A percentile compares a stretch with the other conserved stretches of the same genome.
These are phyloP conservation scores for Suillus spraguei DNA, from an alignment of 768 basidiomycete species.

Conservation along the genomic window DNA sequence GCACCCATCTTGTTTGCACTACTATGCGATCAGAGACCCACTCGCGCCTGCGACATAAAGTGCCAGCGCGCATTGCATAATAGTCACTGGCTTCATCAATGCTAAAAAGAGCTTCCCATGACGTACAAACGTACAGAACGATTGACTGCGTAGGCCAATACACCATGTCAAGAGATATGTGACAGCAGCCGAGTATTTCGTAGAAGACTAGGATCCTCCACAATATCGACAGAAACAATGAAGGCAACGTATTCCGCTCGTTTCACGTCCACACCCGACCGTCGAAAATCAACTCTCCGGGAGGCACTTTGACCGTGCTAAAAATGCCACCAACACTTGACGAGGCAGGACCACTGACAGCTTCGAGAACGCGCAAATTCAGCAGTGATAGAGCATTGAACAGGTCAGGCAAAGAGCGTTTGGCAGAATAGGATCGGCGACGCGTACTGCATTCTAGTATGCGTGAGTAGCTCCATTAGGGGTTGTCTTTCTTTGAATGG, in stretches of 20 bases:
- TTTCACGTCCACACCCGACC: conserved; percentile 13
- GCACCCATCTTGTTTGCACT: conserved; percentile 32
- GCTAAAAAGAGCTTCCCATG: neutral
- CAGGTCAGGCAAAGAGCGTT: neutral
- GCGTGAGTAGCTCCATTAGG: conserved; percentile 13
- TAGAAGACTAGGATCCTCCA: neutral
- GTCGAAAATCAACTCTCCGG: conserved; percentile 1
- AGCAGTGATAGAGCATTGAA: neutral
- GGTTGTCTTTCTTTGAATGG: conserved; percentile 1
- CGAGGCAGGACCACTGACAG: neutral
- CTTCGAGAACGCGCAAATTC: neutral
- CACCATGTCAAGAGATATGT: neutral
- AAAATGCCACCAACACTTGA: conserved; percentile 16
- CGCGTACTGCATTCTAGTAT: conserved; percentile 17
- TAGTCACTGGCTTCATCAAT: conserved; percentile 26
- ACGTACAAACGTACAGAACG: neutral
- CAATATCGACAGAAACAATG: conserved; percentile 19
- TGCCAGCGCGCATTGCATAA: conserved; percentile 31
- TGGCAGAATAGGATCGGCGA: neutral
- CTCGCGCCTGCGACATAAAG: conserved; percentile 31
- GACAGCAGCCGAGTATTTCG: neutral
- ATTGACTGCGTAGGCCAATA: neutral
- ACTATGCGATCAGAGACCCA: conserved; percentile 24
- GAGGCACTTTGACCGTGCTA: conserved; percentile 3
- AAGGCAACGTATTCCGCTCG: conserved; percentile 16